These are phyloP conservation scores for Yamadazyma siamensis DNA, from an alignment of 1,139 yeast species.

Conservation along the genomic window DNA sequence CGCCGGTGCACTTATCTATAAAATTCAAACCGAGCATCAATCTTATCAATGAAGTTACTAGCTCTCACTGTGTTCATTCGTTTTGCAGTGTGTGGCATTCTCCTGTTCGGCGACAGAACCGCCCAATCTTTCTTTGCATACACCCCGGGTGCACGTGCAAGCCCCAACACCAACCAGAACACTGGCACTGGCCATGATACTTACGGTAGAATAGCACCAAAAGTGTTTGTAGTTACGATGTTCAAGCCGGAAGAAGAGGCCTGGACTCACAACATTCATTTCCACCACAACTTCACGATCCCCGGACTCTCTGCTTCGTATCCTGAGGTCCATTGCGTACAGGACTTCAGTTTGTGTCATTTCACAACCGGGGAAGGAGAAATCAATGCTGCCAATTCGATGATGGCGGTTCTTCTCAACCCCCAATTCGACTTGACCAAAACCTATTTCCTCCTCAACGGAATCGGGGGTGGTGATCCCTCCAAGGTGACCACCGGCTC, in stretches of 20 bases:
- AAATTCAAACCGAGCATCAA: too few relatives aligned
- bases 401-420: constrained; percentile 51
- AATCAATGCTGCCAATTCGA: constrained; percentile 61
- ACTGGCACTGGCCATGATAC: too few relatives aligned
- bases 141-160: too few relatives aligned
- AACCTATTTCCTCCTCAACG: constrained; percentile 62
- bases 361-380: constrained; percentile 69
- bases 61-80: too few relatives aligned
- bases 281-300: constrained; percentile 50
- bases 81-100: too few relatives aligned
- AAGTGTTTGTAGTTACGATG: constrained; percentile 55
- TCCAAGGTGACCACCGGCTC: constrained; percentile 46
- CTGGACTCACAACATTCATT: constrained; percentile 48
- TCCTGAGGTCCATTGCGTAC: constrained; percentile 55
- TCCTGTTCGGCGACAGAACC: too few relatives aligned
- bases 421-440: constrained; percentile 56
- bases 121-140: too few relatives aligned
- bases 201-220: constrained; percentile 31
- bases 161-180: too few relatives aligned
- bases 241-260: constrained; percentile 53
- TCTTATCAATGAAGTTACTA: too few relatives aligned
- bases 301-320: constrained; percentile 66
- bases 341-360: constrained; percentile 54
- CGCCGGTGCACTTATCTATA: too few relatives aligned
- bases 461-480: constrained; percentile 69